These are phyloP conservation scores for Xylaria cubensis DNA, from an alignment of 495 filamentous ascomycete species.

Conservation along the genomic window DNA sequence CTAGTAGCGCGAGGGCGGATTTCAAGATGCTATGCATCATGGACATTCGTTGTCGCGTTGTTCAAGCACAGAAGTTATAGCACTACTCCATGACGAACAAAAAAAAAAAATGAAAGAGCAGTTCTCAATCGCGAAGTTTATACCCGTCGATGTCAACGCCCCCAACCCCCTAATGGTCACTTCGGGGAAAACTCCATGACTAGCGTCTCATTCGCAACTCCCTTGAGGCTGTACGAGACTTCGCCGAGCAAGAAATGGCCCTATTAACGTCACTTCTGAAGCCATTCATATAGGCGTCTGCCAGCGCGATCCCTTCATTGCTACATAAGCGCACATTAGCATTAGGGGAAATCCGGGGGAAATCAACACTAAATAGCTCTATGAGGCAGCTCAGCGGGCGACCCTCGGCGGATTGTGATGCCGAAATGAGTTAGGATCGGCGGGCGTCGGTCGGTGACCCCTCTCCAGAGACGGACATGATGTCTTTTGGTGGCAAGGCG, in stretches of 20 bases:
- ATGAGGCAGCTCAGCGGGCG: constrained; percentile 10
- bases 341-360: not conserved
- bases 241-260: not conserved
- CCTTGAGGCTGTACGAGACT: not conserved
- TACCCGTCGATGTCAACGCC: not conserved
- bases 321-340: not conserved
- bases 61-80: not conserved
- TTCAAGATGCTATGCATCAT: not conserved
- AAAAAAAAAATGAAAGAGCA: not conserved
- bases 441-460: not conserved
- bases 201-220: not conserved
- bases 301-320: not conserved
- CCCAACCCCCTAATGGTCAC: not conserved
- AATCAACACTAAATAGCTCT: not conserved
- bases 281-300: not conserved
- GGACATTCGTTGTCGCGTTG: not conserved
- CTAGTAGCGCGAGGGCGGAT: constrained; percentile 16
- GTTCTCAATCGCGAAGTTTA: not conserved
- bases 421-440: constrained; percentile 1
- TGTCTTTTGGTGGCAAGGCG: not conserved
- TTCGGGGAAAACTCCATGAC: not conserved
- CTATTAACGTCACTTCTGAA: not conserved
- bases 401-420: not conserved
- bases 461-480: not conserved
- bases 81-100: not conserved